Evolutionary conservation across 306 rosid genomes (phyloP), one percentile per base, ranked within the genome.

Genomic region (Oxytropis ochrocephala): DNA sequence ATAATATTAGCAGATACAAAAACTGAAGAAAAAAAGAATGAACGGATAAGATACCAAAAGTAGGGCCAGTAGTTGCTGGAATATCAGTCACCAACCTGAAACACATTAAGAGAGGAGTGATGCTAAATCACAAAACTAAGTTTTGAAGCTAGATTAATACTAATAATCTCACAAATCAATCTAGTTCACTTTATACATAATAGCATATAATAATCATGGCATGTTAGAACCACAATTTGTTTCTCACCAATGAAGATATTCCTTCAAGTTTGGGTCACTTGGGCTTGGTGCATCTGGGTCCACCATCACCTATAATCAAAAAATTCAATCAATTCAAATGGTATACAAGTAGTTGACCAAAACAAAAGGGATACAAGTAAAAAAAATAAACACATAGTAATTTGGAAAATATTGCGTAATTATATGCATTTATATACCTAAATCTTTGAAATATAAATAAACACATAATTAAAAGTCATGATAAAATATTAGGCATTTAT

Each of bases 1-100:
- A 38, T 38, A 38, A 29, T 17, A 32, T 57, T 24, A 57, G 14
- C 27, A 8, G 13, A 33, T 7, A 14, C 19, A 30, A 57, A 55
- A 30, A 30, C n/a, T n/a, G n/a, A n/a, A n/a, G n/a, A n/a, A 8
- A 56, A 56, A 33, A 5, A 7, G 39, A 73, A 64, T 17, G n/a
- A 4, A 52, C 0, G 12, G 50, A 13, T 0, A 51, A 52, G 89
- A 17, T 48, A 88, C 96, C 97, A 35, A 82, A 91, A 74, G 12
- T 67, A 52, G 91, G 83, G 9, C 93, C 91, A 0, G 97, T 87
- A 35, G 96, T 85, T 69, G 83, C 97, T 10, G 97, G 97, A 77
- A 91, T 91, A 83, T 88, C 97, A 54, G 93, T 88, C 46, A 91
- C 97, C 84, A 91, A 64, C 97, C 97, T 91, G 72, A 39, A 53